phyloP scores from a whole-genome alignment of 75 land plant genomes.

The Isoetes taiwanensis region DNA sequence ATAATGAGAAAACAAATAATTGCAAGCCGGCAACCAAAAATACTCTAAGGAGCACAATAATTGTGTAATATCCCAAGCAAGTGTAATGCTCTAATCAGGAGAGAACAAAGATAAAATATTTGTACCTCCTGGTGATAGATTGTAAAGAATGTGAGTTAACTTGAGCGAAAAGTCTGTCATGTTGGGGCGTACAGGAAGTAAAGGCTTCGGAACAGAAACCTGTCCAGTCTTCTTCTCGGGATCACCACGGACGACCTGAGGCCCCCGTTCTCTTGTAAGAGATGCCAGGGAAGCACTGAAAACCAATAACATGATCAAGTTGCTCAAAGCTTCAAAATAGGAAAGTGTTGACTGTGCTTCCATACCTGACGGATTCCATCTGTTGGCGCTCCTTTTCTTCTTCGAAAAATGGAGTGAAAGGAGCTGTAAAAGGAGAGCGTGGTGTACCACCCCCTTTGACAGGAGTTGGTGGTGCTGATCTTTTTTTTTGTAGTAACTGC shows the following conservation, averaged over 20 bases:
- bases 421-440: not conserved
- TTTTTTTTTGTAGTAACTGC: constrained; percentile 73
- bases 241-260: constrained; percentile 71
- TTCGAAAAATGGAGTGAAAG: constrained; percentile 23
- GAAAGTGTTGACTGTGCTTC: no score
- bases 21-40: no score
- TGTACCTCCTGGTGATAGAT: constrained; percentile 71
- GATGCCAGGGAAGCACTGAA: constrained; percentile 81
- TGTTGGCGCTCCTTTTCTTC: constrained; percentile 57
- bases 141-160: constrained; percentile 87
- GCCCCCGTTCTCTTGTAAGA: constrained; percentile 66
- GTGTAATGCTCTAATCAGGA: no score
- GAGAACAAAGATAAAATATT: no score
- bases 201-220: constrained; percentile 3
- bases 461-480: constrained; percentile 59
- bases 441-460: constrained; percentile 10
- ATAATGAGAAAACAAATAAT: no score
- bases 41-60: no score
- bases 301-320: not conserved
- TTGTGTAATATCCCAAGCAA: no score
- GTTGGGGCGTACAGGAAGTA: constrained; percentile 14
- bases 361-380: constrained; percentile 75
- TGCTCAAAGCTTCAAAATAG: not conserved
- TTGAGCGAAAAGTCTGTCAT: constrained; percentile 69
- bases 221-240: constrained; percentile 35